Percentiles rank a stretch among this genome's conserved stretches.
These are phyloP conservation scores for Parsonsia alboflavescens DNA, from an alignment of 257 asterid species.

Conservation along the genomic window DNA sequence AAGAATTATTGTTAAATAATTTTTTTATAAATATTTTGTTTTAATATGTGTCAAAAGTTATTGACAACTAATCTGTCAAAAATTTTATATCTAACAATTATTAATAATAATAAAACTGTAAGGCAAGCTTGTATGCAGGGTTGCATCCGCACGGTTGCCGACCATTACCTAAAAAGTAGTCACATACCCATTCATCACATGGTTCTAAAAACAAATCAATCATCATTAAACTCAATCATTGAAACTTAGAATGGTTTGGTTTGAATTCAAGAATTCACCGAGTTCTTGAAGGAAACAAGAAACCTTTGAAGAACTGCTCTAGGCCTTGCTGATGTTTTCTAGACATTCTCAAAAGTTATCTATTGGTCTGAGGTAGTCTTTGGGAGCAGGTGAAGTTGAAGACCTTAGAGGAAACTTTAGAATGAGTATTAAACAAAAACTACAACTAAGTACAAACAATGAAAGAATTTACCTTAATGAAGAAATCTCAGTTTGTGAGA, in stretches of 20 bases:
- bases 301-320: not conserved
- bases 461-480: slow-evolving; percentile 44
- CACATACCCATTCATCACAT: no score
- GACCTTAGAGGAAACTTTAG: not conserved
- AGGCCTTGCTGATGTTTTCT: no score
- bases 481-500: slow-evolving; percentile 75
- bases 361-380: not conserved
- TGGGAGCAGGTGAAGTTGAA: slow-evolving; percentile 13
- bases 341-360: no score
- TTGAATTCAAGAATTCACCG: not conserved
- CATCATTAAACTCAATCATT: slow-evolving; percentile 3
- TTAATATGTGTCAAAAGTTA: no score
- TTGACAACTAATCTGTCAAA: no score
- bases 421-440: not conserved
- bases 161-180: no score
- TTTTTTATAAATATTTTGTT: no score
- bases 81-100: no score
- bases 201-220: not conserved
- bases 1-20: no score
- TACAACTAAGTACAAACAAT: not conserved
- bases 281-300: not conserved
- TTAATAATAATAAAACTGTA: no score
- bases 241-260: not conserved
- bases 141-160: no score
- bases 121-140: no score